Evolutionary conservation across 2,329 filamentous ascomycete species (phyloP), one percentile per base, ranked within the genome.

Genomic region (Ophiostoma himal-ulmi): DNA sequence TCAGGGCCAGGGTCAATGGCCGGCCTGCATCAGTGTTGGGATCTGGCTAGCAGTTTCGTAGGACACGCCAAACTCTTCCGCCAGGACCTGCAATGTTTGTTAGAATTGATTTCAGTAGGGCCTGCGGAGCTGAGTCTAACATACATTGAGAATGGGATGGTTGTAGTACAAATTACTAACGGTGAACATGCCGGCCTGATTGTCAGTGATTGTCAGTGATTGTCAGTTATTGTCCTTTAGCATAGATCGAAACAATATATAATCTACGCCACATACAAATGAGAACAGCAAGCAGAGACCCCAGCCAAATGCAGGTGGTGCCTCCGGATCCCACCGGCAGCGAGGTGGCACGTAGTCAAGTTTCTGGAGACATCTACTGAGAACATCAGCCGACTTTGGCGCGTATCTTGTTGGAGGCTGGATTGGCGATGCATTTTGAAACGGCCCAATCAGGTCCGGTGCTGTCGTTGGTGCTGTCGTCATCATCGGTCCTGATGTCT

Each of bases 141-240:
- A 39, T 39, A 71, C 69, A 57, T 73, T 91, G 26, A 93, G 81
- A 65, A 93, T 90, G 0, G 91, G 90, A 74, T 93, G 90, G 69
- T 84, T 90, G 78, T 93, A 93, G 78, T 93, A 93, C 3, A 93
- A 80, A 75, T 93, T 93, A 36, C 90, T 90, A 20, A 93, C 91
- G 1, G 89, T 91, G 74, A 91, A 70, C 41, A 67, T 67, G 41
- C 67, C 30, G 17, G 72, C 67, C 71, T 41, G 2, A 3, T 67
- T n/a, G 41, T 67, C 37, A 67, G 37, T 41, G 1, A n/a, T n/a
- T n/a, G n/a, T n/a, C n/a, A n/a, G n/a, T n/a, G 34, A 10, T 13
- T 13, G 30, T 44, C 39, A 44, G 39, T 44, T 10, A 57, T 4
- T 57, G 4, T 48, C 6, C 10, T 26, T 57, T 3, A 30, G 52